Conservation (phyloP, 106 monocot genomes). For the Dioscorea zingiberensis region DNA sequence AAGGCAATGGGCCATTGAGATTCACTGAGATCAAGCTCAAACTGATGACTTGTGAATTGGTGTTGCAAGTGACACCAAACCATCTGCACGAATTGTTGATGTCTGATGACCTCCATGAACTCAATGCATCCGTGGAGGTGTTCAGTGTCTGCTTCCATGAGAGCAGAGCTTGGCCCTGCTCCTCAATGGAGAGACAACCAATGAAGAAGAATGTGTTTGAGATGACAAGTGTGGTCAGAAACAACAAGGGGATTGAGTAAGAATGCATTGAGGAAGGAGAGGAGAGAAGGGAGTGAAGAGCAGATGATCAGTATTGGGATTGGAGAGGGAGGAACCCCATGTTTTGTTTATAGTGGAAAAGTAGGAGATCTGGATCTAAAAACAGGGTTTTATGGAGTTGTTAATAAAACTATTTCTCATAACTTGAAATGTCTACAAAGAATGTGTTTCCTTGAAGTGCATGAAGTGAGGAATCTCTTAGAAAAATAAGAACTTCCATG, state of each 20-base stretch:
- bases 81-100: slow-evolving; percentile 60
- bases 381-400: slow-evolving; percentile 13
- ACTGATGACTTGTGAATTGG: slow-evolving; percentile 29
- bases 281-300: slow-evolving; percentile 4
- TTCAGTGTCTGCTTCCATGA: slow-evolving; percentile 65
- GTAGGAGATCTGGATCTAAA: slow-evolving; percentile 85
- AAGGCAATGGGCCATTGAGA: slow-evolving; percentile 65
- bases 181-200: slow-evolving; percentile 39
- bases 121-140: slow-evolving; percentile 26
- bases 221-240: slow-evolving; percentile 3
- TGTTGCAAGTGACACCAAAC: slow-evolving; percentile 69
- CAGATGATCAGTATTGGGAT: slow-evolving; percentile 50
- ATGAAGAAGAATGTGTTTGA: slow-evolving; percentile 18
- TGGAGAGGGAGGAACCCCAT: slow-evolving; percentile 71
- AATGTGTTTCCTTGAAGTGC: neutral
- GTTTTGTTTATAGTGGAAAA: slow-evolving; percentile 78
- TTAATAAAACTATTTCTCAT: too few species aligned
- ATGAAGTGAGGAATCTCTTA: slow-evolving; percentile 36
- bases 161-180: slow-evolving; percentile 73
- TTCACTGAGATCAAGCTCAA: slow-evolving; percentile 36
- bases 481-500: neutral
- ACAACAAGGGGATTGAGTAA: slow-evolving; percentile 1
- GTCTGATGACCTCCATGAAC: slow-evolving; percentile 63
- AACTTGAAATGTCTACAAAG: neutral
- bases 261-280: slow-evolving; percentile 4